Evolutionary conservation across 768 basidiomycete species (phyloP).

Genomic region (Sporobolomyces roseus): DNA sequence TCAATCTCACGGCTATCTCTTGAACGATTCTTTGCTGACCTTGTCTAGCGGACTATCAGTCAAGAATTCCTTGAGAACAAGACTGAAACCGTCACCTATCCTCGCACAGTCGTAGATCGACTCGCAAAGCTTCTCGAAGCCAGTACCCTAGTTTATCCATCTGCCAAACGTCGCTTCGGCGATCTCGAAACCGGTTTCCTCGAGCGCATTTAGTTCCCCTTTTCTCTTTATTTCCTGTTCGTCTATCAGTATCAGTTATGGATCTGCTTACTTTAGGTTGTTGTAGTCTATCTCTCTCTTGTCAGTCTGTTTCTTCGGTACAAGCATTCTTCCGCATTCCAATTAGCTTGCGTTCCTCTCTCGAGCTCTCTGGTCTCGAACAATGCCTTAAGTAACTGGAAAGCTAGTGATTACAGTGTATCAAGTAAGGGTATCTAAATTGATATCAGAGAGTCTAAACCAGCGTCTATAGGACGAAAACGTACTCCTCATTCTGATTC

Average conservation of each 20-base stretch:
- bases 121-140: slow-evolving; percentile 68
- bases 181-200: slow-evolving; percentile 48
- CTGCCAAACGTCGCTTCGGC: slow-evolving; percentile 45
- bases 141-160: slow-evolving; percentile 55
- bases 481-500: neutral
- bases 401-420: too few species aligned
- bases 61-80: slow-evolving; percentile 70
- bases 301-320: too few species aligned
- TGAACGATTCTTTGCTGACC: too few species aligned
- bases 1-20: slow-evolving; percentile 20
- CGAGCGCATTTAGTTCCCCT: slow-evolving; percentile 41
- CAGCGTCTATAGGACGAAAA: neutral
- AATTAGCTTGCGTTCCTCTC: too few species aligned
- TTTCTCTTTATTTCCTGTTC: neutral
- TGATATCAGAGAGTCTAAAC: neutral
- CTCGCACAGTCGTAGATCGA: slow-evolving; percentile 68
- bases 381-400: too few species aligned
- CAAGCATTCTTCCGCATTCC: too few species aligned
- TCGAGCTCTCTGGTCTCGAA: too few species aligned
- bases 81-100: slow-evolving; percentile 81
- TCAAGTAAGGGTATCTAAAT: too few species aligned
- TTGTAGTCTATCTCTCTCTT: too few species aligned
- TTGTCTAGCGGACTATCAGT: slow-evolving; percentile 4
- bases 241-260: neutral
- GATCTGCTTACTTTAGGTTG: neutral